Base-by-base conservation (phyloP, 371 early-diverging fungal species). In the Blakeslea trispora region DNA sequence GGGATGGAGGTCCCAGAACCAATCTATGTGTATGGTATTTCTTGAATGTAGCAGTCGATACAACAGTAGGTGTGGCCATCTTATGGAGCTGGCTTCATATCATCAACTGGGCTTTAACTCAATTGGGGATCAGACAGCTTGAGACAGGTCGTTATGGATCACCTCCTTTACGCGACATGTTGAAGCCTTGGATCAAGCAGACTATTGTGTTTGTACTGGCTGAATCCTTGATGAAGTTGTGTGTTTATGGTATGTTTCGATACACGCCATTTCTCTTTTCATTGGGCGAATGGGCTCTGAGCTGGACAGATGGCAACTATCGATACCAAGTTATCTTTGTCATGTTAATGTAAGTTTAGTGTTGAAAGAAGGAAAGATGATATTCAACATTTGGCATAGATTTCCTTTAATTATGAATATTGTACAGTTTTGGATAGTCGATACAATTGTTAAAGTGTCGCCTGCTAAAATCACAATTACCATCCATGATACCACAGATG, bases 1-100 rank as follows among this genome's bases (percentile, higher is more conserved):
- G 43, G 19, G 71, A 69, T 18, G 65, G 69, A 50, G 70, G 74
- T 21, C 75, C 72, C 45, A 57, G 41, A 15, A 74, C 79, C 18
- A 87, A 87, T 52, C 76, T 83, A 2, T 87, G 87, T 57, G 82
- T 85, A 22, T 84, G 84, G 84, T 85, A 87, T 58, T 81, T 87
- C 59, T 53, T 87, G n/a, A 87, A 85, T 57, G 77, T 87, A 13
- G 74, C 82, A 15, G 58, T 84, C 13, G 87, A 87, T 55, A 83
- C 84, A 8, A 87, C 87, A 1, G 61, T 84, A 18, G 87, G 87
- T 44, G 82, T 87, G 3, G 75, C 70, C 5, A 79, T 87, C 8
- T 55, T 87, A 4, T 85, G 76, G 67, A 53, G 69, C 13, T 77
- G 81, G 64, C 50, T 86, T 7, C 79, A 72, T 42, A 54, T 64